Base-by-base conservation (phyloP, 352 stramenopile genomes). In the Globisporangium camurandrum region DNA sequence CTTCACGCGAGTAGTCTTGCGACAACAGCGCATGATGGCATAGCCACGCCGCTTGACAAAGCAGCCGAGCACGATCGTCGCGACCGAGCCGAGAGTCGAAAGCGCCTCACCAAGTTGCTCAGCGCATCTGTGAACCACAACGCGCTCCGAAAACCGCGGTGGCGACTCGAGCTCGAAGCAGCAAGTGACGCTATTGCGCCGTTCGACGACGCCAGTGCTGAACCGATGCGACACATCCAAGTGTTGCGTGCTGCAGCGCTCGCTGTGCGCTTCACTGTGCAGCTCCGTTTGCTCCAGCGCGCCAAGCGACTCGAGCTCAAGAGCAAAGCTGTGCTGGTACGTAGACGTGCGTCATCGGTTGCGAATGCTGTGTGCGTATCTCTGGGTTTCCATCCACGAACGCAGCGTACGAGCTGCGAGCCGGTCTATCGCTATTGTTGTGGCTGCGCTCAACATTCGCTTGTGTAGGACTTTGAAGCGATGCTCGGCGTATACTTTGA, bases 401-500 rank as follows among this genome's bases (percentile, higher is more conserved):
- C n/a, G n/a, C n/a, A n/a, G n/a, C n/a, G n/a, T n/a, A n/a, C n/a
- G n/a, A n/a, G n/a, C n/a, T n/a, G n/a, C n/a, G n/a, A n/a, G n/a
- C n/a, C n/a, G n/a, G n/a, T n/a, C n/a, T n/a, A n/a, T n/a, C n/a
- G n/a, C n/a, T n/a, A n/a, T n/a, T n/a, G n/a, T n/a, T n/a, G n/a
- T n/a, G n/a, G n/a, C n/a, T n/a, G n/a, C n/a, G n/a, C n/a, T n/a
- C n/a, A n/a, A n/a, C n/a, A n/a, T n/a, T n/a, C n/a, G n/a, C n/a
- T 9, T 39, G 2, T 38, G 1, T 39, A 88, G 73, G 75, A 82
- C 24, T 69, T 88, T 36, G 61, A 83, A 11, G 56, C 70, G 19
- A 79, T 89, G 71, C 45, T 89, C 16, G 59, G 52, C 24, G 61
- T 84, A 22, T 89, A 87, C 51, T 77, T 84, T 31, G 75, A 85